Base-by-base conservation (phyloP, 495 filamentous ascomycete species). In the Penicillium silybi region DNA sequence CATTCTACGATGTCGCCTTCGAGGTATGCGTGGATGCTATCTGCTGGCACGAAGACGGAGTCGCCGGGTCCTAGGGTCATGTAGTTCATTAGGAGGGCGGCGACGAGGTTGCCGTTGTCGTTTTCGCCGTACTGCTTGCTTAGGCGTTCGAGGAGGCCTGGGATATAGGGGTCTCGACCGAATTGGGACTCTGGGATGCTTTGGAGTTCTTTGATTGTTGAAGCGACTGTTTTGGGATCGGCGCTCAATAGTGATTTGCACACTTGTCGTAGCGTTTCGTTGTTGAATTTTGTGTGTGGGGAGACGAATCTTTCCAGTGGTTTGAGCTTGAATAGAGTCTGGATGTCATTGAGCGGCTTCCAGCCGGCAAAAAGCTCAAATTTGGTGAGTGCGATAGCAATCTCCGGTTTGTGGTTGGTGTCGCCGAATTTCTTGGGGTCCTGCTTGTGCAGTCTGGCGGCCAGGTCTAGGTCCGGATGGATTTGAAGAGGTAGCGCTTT, bases 401-500 rank as follows among this genome's bases (percentile, higher is more conserved):
- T 92, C 61, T 93, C 88, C 1, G 88, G 88, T 65, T 92, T 92
- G 68, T 91, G 86, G 64, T 90, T 92, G 16, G 75, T 69, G 54
- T 93, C 87, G 7, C 79, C 79, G 62, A 85, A 91, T 45, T 79
- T 76, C 9, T 81, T 62, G 0, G 86, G 84, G 54, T 90, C 79
- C 57, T 81, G 49, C 48, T 75, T 58, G 67, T 89, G 83, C 3
- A 91, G 73, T 53, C 83, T 72, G 11, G 70, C 63, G 0, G 87
- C 79, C 6, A 92, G 78, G 2, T 72, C 64, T 52, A 85, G 85
- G 68, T 90, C 75, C 9, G 86, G 89, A 53, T 92, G 88, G 25
- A 91, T 79, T 62, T 93, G 89, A n/a, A 93, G 77, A 1, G 86
- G 87, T 0, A 93, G 79, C 0, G 89, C 87, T 68, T 91, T 89